Conservation (phyloP, 768 basidiomycete genomes). For the Psilocybe tampanensis region DNA sequence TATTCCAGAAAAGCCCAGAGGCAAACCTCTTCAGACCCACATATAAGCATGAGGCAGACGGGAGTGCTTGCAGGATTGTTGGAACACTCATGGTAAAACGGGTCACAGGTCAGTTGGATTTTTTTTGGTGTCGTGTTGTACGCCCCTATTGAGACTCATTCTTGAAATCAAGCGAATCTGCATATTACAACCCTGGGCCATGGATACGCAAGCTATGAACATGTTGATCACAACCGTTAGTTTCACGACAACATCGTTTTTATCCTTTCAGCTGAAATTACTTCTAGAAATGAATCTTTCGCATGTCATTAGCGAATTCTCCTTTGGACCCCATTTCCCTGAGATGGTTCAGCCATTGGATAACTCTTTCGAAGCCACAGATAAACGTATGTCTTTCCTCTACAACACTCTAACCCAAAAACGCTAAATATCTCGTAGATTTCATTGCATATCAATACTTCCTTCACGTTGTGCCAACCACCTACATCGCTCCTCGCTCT, state of each 20-base stretch:
- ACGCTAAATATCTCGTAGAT: slow-evolving; percentile 40
- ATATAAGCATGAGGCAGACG: slow-evolving; percentile 67
- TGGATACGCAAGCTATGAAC: slow-evolving; percentile 85
- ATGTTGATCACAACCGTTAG: slow-evolving; percentile 86
- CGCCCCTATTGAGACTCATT: background rate
- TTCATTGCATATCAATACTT: slow-evolving; percentile 95
- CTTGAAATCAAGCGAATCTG: slow-evolving; percentile 60
- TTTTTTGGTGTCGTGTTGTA: background rate
- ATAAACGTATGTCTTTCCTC: slow-evolving; percentile 46
- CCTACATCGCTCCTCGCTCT: slow-evolving; percentile 79
- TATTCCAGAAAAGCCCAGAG: slow-evolving; percentile 44
- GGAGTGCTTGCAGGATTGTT: slow-evolving; percentile 82
- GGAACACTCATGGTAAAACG: slow-evolving; percentile 85
- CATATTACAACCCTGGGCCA: slow-evolving; percentile 96
- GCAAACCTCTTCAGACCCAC: slow-evolving; percentile 70
- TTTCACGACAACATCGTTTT: slow-evolving; percentile 10
- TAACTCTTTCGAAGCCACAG: slow-evolving; percentile 79
- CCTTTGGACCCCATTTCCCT: slow-evolving; percentile 95
- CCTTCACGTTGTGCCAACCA: slow-evolving; percentile 93
- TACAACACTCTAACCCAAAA: slow-evolving; percentile 3
- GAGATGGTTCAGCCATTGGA: slow-evolving; percentile 95
- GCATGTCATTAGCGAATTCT: slow-evolving; percentile 96
- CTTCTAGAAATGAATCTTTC: slow-evolving; percentile 90
- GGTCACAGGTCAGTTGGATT: slow-evolving; percentile 53
- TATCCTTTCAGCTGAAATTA: background rate